Evolutionary conservation across 805 yeast species (phyloP).

Genomic region (Tetrapisispora pingtungensis): DNA sequence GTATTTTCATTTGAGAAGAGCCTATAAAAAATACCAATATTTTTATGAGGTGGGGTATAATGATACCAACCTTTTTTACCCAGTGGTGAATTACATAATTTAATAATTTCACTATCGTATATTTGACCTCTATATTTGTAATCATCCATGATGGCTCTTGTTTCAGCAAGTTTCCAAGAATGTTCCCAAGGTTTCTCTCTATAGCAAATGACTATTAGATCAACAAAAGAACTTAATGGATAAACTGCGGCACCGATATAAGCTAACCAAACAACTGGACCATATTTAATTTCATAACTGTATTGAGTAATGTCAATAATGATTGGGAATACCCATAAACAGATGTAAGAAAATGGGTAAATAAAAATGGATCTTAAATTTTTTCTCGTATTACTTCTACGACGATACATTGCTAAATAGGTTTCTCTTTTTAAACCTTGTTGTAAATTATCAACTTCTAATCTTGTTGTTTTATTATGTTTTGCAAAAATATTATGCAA

Average conservation of each 20-base stretch:
- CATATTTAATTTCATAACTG: constrained; percentile 36
- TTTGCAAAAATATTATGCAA: background rate
- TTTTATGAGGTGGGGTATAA: background rate
- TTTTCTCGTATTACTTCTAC: constrained; percentile 58
- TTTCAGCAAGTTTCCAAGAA: constrained; percentile 26
- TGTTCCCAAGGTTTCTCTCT: constrained; percentile 74
- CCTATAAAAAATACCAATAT: background rate
- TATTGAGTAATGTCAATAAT: constrained; percentile 51
- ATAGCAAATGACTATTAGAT: constrained; percentile 61
- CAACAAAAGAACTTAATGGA: constrained; percentile 73
- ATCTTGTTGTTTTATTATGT: background rate
- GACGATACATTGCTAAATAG: constrained; percentile 47
- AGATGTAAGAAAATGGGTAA: constrained; percentile 73
- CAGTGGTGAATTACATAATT: constrained; percentile 15
- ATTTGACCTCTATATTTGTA: constrained; percentile 20
- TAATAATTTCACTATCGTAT: constrained; percentile 17
- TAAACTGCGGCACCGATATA: constrained; percentile 66
- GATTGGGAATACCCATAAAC: constrained; percentile 77
- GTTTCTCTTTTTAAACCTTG: constrained; percentile 37
- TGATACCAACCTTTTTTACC: constrained; percentile 29
- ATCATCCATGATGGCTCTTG: constrained; percentile 13
- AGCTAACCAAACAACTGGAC: constrained; percentile 53
- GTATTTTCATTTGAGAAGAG: background rate
- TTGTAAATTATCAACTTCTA: constrained; percentile 1
- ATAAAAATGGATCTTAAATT: constrained; percentile 74